Evolutionary conservation across 163 green algal species (phyloP).

Genomic region (Picocystis sp.): DNA sequence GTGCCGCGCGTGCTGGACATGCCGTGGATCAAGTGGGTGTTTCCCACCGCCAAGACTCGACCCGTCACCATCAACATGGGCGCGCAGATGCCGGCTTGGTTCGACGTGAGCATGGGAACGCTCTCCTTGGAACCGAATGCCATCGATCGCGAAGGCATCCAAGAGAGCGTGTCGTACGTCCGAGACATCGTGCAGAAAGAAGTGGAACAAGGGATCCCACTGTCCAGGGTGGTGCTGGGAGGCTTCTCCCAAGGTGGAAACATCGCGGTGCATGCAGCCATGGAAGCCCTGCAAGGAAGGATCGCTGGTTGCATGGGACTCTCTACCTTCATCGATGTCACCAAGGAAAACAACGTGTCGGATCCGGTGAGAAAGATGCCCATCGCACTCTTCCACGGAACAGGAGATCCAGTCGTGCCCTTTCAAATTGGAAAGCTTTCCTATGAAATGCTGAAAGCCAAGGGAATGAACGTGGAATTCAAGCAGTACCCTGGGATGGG

Average conservation of each 20-base stretch:
- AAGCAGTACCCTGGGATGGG: conserved; percentile 11
- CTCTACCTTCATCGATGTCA: too few relatives aligned
- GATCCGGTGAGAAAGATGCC: too few relatives aligned
- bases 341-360: too few relatives aligned
- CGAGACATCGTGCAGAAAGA: conserved; percentile 14
- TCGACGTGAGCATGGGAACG: too few relatives aligned
- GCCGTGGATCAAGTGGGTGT: conserved; percentile 13
- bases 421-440: too few relatives aligned
- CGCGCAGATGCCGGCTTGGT: not conserved
- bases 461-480: conserved; percentile 10
- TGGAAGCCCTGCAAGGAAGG: not conserved
- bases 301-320: too few relatives aligned
- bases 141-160: conserved; percentile 5
- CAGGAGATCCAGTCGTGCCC: too few relatives aligned
- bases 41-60: conserved; percentile 14
- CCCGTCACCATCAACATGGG: conserved; percentile 13
- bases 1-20: conserved; percentile 14
- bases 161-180: conserved; percentile 11
- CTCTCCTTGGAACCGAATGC: conserved; percentile 11
- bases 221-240: conserved; percentile 12
- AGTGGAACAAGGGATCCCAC: conserved; percentile 5
- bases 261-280: conserved; percentile 16
- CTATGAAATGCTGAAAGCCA: too few relatives aligned
- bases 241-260: conserved; percentile 24
- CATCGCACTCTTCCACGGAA: too few relatives aligned